Base-by-base conservation (phyloP, 768 basidiomycete species). In the Boletus rufocinnamomeus region DNA sequence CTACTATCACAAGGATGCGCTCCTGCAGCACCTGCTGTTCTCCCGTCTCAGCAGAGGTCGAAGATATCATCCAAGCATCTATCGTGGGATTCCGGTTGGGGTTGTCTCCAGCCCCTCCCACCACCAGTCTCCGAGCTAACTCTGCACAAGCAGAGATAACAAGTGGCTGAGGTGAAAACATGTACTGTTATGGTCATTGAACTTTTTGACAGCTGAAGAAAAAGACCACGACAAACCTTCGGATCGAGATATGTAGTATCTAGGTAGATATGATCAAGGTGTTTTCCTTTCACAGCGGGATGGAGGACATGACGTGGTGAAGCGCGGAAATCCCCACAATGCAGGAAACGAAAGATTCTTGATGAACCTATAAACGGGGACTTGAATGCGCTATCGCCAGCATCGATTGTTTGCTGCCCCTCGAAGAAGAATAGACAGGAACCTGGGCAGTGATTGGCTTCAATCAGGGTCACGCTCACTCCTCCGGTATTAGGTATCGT, bases 371-470 rank as follows among this genome's bases (percentile, higher is more conserved):
- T 79, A 56, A 79, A 85, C 0, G 82, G 75, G 0, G 89, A 91
- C 59, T 82, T 85, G 78, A 86, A 90, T 4, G 77, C 75, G 56
- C 88, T 90, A 69, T 96, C 94, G 0, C 95, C 95, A 0, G 93
- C 92, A 69, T 96, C 80, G 54, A 89, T 77, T 0, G 95, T 98
- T 70, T 98, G 95, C 43, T 74, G 82, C 7, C 97, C 96, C 74
- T 98, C 93, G 65, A 95, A 98, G 35, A 96, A 80, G 74, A 98
- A 98, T 27, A 99, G 77, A 58, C 87, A 93, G 2, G 95, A 97
- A 5, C 97, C 97, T 6, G 97, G 97, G 81, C 96, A 98, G 69
- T 98, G 97, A 71, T 99, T 98, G 11, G 96, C 97, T 67, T 97
- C 93, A n/a, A 99, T 93, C 41, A 95, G 83, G 2, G 94, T 98